Percentiles rank a stretch among this genome's conserved stretches.
Evolutionary conservation across 1,284 basidiomycete genomes (phyloP).

Genomic region (Heterobasidion irregulare): DNA sequence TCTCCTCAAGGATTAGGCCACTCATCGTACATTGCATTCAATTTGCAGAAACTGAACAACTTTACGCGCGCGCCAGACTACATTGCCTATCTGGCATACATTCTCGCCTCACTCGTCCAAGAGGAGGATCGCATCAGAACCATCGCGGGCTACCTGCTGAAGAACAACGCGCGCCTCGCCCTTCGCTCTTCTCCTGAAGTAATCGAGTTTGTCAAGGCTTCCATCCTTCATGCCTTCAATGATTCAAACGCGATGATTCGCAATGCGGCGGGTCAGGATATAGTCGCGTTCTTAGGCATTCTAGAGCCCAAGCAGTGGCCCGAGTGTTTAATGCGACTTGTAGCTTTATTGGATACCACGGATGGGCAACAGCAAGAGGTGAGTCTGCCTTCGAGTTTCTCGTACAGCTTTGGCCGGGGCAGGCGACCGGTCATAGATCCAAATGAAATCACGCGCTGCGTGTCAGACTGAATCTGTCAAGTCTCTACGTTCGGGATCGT

Average conservation of each 20-base stretch:
- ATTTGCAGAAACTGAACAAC: slow-evolving; percentile 73
- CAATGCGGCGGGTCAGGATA: slow-evolving; percentile 86
- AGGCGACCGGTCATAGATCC: background rate
- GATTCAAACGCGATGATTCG: slow-evolving; percentile 81
- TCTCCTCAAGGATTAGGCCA: slow-evolving; percentile 13
- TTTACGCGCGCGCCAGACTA: slow-evolving; percentile 91
- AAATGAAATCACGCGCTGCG: background rate
- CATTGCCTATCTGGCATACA: slow-evolving; percentile 93
- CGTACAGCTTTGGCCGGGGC: background rate
- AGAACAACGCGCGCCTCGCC: slow-evolving; percentile 84
- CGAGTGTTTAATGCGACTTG: slow-evolving; percentile 80
- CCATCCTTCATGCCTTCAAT: slow-evolving; percentile 75
- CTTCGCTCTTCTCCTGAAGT: slow-evolving; percentile 60
- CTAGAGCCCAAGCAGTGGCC: slow-evolving; percentile 89
- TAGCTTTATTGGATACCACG: slow-evolving; percentile 67
- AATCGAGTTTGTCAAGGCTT: slow-evolving; percentile 73
- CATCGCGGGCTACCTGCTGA: slow-evolving; percentile 94
- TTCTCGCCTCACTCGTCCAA: slow-evolving; percentile 72
- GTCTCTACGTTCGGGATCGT: too few relatives aligned
- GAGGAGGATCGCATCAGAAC: slow-evolving; percentile 90
- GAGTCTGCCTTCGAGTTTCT: slow-evolving; percentile 23
- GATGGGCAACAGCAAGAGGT: slow-evolving; percentile 81
- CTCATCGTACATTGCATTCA: slow-evolving; percentile 15
- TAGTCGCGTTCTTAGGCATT: slow-evolving; percentile 80
- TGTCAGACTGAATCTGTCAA: background rate